Evolutionary conservation across 495 filamentous ascomycete species (phyloP), one percentile per base, ranked within the genome.

Genomic region (Hyaloscypha hepaticicola): DNA sequence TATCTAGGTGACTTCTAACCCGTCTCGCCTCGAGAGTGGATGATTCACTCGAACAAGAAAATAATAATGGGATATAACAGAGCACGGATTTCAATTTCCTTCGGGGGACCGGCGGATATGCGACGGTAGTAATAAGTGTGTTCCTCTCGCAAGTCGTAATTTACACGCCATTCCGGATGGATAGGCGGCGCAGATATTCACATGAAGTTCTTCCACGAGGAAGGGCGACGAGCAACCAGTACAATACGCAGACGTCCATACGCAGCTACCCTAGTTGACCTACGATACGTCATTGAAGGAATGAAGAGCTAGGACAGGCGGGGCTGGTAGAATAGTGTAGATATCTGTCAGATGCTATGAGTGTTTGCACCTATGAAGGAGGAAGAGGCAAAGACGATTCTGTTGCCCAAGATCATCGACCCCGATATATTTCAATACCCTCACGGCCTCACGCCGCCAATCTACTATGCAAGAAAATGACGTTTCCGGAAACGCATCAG

Each of bases 241-340:
- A 86, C 77, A 16, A 81, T 99, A 26, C 79, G 86, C 16, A 87
- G 87, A 2, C 77, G 85, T 53, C 77, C 83, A 29, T 99, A 93
- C 70, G 92, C 93, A 0, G 93, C 91, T 24, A 78, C 86, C 5
- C 76, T 98, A 55, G 88, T 97, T 7, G 94, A 98, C 65, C 78
- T 99, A 16, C 95, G 96, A 0, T 94, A 88, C 66, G 89, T 99
- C 63, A 86, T 96, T 1, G 95, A 99, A 75, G 89, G 88, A 11
- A 96, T 96, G 88, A 99, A 99, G 77, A 93, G 88, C 58, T 96
- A 94, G 88, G 94, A 98, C 70, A 88, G 88, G 72, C 91, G 88
- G 63, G 84, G 88, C 25, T 95, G 93, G 85, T 93, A 92, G 79
- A 99, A 99, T 77, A 89, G 88, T 4, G 90, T 90, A 5, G 96